Base-by-base conservation (phyloP, 345 rosid species). In the Litchi chinensis region DNA sequence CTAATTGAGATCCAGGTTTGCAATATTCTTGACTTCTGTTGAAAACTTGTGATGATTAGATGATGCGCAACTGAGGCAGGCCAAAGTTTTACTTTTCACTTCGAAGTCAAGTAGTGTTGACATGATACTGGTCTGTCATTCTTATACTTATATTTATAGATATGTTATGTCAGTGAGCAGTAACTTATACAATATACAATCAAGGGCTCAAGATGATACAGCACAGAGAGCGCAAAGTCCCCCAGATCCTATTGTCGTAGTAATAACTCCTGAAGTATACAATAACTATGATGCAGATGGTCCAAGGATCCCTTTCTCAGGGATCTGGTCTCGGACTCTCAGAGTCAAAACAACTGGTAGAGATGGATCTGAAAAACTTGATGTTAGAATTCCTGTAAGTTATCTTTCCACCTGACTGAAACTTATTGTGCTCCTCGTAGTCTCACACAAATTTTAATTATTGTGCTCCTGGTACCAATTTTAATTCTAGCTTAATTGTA, bases 311-410 rank as follows among this genome's bases (percentile, higher is more conserved):
- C 88, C 95, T 13, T 95, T 95, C 83, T 85, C 94, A 44, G 83
- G 91, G 44, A 89, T 92, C 78, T 95, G 98, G 98, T 88, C 96
- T 70, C 90, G 98, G 76, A 85, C 88, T 57, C 64, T 95, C 86
- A 91, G 97, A 83, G 79, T 95, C 76, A 93, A 86, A 79, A 87
- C 93, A 76, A 92, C 93, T 8, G 98, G 97, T 80, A 87, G 90
- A 50, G 95, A 95, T 82, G 97, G 97, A 64, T 79, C 85, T 67
- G 96, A 95, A 88, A 95, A 86, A 81, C 97, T 92, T 62, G 98
- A 91, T 76, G 90, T 92, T 68, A 92, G 93, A 81, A 94, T 93
- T 73, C 98, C 96, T 18, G 98, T 93, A 83, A 89, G 97, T 83
- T 63, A 64, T 79, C 52, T 81, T 41, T 79, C 68, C 70, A 24